Evolutionary conservation across 2,329 filamentous ascomycete species (phyloP).

Genomic region (Parasarocladium wereldwijsianum): DNA sequence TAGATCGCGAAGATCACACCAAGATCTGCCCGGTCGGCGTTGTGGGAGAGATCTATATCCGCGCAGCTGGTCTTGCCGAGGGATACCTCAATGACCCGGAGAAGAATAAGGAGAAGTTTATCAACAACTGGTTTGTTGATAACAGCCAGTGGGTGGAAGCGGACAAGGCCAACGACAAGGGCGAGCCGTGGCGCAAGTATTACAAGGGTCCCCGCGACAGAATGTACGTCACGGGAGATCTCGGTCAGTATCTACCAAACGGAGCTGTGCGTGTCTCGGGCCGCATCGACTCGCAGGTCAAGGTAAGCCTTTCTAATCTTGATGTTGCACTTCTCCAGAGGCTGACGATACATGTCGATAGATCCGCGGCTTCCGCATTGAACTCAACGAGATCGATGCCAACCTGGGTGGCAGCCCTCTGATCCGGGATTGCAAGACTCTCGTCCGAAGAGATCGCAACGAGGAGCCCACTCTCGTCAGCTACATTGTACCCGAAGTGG

Average conservation of each 20-base stretch:
- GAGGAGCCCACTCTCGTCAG: slow-evolving; percentile 71
- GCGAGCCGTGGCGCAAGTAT: slow-evolving; percentile 62
- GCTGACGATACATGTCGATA: too few species aligned
- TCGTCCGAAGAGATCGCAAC: slow-evolving; percentile 38
- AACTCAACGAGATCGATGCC: slow-evolving; percentile 83
- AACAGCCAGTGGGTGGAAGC: slow-evolving; percentile 51
- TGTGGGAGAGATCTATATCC: slow-evolving; percentile 69
- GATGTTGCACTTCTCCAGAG: too few species aligned
- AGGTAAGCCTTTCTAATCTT: too few species aligned
- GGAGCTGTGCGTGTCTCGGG: slow-evolving; percentile 69
- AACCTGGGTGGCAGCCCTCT: slow-evolving; percentile 62
- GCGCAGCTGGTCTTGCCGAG: slow-evolving; percentile 72
- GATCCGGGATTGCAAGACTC: slow-evolving; percentile 71
- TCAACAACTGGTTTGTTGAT: slow-evolving; percentile 78
- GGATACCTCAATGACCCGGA: slow-evolving; percentile 50
- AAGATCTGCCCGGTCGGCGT: slow-evolving; percentile 68
- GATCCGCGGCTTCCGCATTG: slow-evolving; percentile 90
- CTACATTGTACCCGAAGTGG: slow-evolving; percentile 74
- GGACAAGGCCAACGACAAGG: slow-evolving; percentile 37
- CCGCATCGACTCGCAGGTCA: slow-evolving; percentile 77
- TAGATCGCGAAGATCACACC: slow-evolving; percentile 51
- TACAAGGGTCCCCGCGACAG: slow-evolving; percentile 76
- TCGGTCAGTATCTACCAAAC: slow-evolving; percentile 53
- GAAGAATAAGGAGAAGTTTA: slow-evolving; percentile 49
- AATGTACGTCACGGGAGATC: slow-evolving; percentile 75